Percentiles rank a stretch among this genome's conserved stretches.
These are phyloP conservation scores for Parietichytrium sp. DNA, from an alignment of 108 stramenopile species.

Conservation along the genomic window DNA sequence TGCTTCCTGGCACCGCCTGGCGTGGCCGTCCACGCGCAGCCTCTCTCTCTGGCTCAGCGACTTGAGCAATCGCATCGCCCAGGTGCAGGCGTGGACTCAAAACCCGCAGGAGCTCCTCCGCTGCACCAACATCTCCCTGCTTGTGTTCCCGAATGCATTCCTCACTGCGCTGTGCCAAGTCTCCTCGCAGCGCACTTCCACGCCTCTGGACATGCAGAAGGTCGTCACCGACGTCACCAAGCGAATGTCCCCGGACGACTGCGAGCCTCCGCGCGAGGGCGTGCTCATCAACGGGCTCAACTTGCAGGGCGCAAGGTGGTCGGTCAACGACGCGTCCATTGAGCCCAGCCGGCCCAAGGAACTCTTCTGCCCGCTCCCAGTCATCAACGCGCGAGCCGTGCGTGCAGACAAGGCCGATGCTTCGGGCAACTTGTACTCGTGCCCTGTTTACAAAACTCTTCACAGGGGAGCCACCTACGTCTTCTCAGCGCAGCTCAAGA, in stretches of 20 bases:
- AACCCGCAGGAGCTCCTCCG: slow-evolving; percentile 81
- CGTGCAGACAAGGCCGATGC: slow-evolving; percentile 74
- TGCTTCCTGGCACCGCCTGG: slow-evolving; percentile 69
- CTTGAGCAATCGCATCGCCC: slow-evolving; percentile 66
- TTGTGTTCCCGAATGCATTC: slow-evolving; percentile 83
- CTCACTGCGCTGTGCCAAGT: slow-evolving; percentile 86
- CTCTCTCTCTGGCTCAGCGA: slow-evolving; percentile 71
- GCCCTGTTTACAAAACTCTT: slow-evolving; percentile 79
- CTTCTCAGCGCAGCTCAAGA: slow-evolving; percentile 78
- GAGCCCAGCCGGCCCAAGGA: slow-evolving; percentile 80
- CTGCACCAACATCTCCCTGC: slow-evolving; percentile 77
- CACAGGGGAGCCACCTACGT: slow-evolving; percentile 76
- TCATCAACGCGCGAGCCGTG: slow-evolving; percentile 77
- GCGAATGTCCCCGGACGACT: slow-evolving; percentile 67
- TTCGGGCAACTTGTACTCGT: slow-evolving; percentile 68
- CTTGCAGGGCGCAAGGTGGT: slow-evolving; percentile 83
- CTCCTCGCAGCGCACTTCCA: slow-evolving; percentile 75
- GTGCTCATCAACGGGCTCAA: slow-evolving; percentile 73
- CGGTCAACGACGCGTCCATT: slow-evolving; percentile 55
- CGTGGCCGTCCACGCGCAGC: slow-evolving; percentile 74
- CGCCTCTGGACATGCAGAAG: slow-evolving; percentile 80
- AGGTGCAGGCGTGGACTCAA: slow-evolving; percentile 78
- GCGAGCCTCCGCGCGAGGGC: slow-evolving; percentile 71
- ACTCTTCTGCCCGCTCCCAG: slow-evolving; percentile 79
- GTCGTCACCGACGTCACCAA: slow-evolving; percentile 83